phyloP scores from a whole-genome alignment of 2,329 filamentous ascomycete genomes.

The Pseudodiploospora longispora region DNA sequence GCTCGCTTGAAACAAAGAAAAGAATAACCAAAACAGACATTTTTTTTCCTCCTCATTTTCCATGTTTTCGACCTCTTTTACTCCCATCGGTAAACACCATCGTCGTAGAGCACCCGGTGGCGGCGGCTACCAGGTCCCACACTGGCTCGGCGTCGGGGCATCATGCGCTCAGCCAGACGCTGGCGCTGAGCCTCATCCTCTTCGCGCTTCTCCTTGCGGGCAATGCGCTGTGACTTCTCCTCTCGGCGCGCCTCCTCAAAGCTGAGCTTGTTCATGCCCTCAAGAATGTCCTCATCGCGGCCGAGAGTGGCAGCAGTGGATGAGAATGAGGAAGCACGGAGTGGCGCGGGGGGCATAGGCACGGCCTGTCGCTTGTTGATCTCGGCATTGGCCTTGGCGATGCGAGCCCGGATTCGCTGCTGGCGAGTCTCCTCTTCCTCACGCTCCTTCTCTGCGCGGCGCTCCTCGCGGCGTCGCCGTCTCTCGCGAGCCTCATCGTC shows the following conservation, averaged over 20 bases:
- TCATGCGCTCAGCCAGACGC: constrained; percentile 33
- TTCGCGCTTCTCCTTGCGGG: constrained; percentile 16
- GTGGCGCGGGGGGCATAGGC: constrained; percentile 17
- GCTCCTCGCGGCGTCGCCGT: constrained; percentile 16
- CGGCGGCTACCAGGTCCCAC: constrained; percentile 29
- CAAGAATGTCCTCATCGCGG: constrained; percentile 25
- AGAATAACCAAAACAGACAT: not conserved
- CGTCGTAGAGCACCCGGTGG: constrained; percentile 28
- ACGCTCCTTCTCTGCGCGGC: constrained; percentile 14
- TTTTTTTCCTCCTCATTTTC: no score
- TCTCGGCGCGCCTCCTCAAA: constrained; percentile 25
- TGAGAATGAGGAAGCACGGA: constrained; percentile 16
- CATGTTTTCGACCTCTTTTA: constrained; percentile 14
- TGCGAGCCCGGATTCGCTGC: constrained; percentile 22
- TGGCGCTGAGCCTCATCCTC: constrained; percentile 31
- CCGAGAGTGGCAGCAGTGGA: constrained; percentile 14
- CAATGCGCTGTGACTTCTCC: constrained; percentile 18
- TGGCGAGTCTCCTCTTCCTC: constrained; percentile 20
- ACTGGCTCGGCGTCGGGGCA: constrained; percentile 28
- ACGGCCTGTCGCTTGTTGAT: constrained; percentile 31
- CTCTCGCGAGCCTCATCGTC: constrained; percentile 19
- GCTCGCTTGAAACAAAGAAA: not conserved
- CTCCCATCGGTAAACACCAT: constrained; percentile 32
- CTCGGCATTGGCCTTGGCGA: constrained; percentile 33
- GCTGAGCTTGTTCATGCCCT: constrained; percentile 23